A percentile compares a stretch with the other conserved stretches of the same genome.
Evolutionary conservation across 768 basidiomycete genomes (phyloP).

Genomic region (Podaxis sp.): DNA sequence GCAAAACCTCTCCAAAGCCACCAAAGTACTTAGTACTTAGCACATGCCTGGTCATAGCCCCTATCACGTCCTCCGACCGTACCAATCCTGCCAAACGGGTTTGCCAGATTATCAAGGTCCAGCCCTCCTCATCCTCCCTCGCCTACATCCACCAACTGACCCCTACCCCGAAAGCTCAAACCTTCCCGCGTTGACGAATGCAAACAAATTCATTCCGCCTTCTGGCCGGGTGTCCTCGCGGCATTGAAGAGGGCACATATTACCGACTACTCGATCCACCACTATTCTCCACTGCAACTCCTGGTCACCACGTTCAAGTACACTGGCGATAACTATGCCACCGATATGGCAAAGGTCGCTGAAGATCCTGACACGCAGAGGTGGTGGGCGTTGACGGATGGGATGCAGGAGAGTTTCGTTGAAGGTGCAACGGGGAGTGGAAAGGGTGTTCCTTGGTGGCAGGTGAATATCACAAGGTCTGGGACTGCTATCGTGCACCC

Average conservation of each 20-base stretch:
- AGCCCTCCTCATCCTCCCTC: conserved; percentile 1
- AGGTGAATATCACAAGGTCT: conserved; percentile 34
- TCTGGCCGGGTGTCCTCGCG: conserved; percentile 68
- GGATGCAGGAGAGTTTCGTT: conserved; percentile 76
- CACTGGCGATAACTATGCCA: conserved; percentile 56
- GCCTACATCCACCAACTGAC: neutral
- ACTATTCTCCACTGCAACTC: conserved; percentile 56
- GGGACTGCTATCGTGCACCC: too few species aligned
- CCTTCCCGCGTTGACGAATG: conserved; percentile 48
- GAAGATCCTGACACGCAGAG: conserved; percentile 64
- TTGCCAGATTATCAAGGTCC: conserved; percentile 71
- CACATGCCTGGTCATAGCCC: neutral
- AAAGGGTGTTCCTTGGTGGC: conserved; percentile 68
- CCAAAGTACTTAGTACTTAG: neutral
- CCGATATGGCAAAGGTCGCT: conserved; percentile 61
- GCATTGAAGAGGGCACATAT: conserved; percentile 61
- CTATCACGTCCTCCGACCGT: neutral
- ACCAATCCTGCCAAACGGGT: conserved; percentile 40
- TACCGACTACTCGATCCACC: conserved; percentile 72
- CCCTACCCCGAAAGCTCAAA: conserved; percentile 40
- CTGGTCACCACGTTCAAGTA: conserved; percentile 83
- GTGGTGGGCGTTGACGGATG: conserved; percentile 78
- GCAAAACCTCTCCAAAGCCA: neutral
- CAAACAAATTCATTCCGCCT: conserved; percentile 51
- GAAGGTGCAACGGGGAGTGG: conserved; percentile 68